Evolutionary conservation across 768 basidiomycete genomes (phyloP).

Genomic region (Mycena filopes): DNA sequence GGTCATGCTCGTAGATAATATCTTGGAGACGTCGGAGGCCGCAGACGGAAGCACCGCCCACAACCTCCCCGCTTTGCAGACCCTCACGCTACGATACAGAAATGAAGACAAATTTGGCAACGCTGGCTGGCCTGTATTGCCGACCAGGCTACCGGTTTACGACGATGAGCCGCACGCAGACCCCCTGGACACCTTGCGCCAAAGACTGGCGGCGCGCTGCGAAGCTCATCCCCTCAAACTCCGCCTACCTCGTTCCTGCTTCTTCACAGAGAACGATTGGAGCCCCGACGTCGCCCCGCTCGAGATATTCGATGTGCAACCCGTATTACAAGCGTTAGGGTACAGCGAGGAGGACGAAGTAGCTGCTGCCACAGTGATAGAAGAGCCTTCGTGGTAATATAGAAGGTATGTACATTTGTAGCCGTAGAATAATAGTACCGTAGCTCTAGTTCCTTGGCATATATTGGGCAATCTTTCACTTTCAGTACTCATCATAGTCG

Average conservation of each 20-base stretch:
- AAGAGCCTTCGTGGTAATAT: no score
- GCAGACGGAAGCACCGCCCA: background rate
- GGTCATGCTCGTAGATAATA: background rate
- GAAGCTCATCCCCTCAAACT: background rate
- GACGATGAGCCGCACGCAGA: background rate
- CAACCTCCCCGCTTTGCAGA: background rate
- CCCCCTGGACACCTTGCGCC: background rate
- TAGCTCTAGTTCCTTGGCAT: no score
- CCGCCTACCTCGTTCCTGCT: slow-evolving; percentile 11
- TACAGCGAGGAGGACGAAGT: background rate
- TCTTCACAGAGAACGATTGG: slow-evolving; percentile 17
- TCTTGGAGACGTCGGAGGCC: background rate
- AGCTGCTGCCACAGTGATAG: no score
- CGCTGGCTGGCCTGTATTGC: slow-evolving; percentile 4
- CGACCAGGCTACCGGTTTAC: no score
- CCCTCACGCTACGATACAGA: slow-evolving; percentile 13
- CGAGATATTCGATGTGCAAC: slow-evolving; percentile 13
- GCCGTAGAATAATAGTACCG: no score
- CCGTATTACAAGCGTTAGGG: slow-evolving; percentile 6
- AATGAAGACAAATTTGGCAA: slow-evolving; percentile 4
- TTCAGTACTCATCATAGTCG: background rate
- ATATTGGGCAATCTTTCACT: no score
- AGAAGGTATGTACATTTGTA: no score
- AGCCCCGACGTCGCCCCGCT: background rate
- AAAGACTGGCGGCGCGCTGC: background rate